These are phyloP conservation scores for Trichocladium uniseriatum DNA, from an alignment of 495 filamentous ascomycete species.

Conservation along the genomic window DNA sequence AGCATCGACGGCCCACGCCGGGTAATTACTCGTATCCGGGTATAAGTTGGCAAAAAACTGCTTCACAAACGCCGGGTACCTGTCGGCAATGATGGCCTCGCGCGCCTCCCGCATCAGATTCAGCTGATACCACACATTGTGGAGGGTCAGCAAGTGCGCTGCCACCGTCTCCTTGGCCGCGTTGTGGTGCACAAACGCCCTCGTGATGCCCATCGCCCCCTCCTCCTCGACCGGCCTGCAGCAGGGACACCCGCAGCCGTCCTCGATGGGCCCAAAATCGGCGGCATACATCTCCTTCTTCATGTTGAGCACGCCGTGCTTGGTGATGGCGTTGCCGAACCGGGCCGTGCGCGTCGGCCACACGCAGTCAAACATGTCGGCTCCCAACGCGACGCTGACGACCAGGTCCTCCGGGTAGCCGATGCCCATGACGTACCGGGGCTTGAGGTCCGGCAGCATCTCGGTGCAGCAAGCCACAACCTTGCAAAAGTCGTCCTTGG, in stretches of 20 bases:
- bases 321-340: slow-evolving; percentile 88
- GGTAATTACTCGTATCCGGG: slow-evolving; percentile 56
- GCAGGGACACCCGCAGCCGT: slow-evolving; percentile 68
- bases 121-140: slow-evolving; percentile 89
- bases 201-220: slow-evolving; percentile 74
- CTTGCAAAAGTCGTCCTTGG: slow-evolving; percentile 47
- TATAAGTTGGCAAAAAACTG: slow-evolving; percentile 69
- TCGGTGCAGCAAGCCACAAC: slow-evolving; percentile 79
- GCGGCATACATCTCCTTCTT: slow-evolving; percentile 63
- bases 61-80: slow-evolving; percentile 68
- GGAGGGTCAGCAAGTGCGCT: slow-evolving; percentile 86
- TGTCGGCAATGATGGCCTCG: slow-evolving; percentile 72
- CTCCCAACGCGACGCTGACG: slow-evolving; percentile 83
- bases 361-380: slow-evolving; percentile 99
- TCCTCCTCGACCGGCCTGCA: slow-evolving; percentile 53
- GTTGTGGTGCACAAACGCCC: slow-evolving; percentile 84
- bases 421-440: slow-evolving; percentile 96
- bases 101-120: slow-evolving; percentile 66
- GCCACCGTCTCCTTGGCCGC: slow-evolving; percentile 91
- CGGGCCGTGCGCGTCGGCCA: slow-evolving; percentile 96
- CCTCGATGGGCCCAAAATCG: slow-evolving; percentile 77
- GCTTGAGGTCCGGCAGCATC: slow-evolving; percentile 79
- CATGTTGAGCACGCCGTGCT: slow-evolving; percentile 70
- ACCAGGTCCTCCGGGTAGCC: slow-evolving; percentile 94
- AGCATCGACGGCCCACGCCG: slow-evolving; percentile 79